Evolutionary conservation across 108 stramenopile genomes (phyloP).

Genomic region (Skeletonema tropicum): DNA sequence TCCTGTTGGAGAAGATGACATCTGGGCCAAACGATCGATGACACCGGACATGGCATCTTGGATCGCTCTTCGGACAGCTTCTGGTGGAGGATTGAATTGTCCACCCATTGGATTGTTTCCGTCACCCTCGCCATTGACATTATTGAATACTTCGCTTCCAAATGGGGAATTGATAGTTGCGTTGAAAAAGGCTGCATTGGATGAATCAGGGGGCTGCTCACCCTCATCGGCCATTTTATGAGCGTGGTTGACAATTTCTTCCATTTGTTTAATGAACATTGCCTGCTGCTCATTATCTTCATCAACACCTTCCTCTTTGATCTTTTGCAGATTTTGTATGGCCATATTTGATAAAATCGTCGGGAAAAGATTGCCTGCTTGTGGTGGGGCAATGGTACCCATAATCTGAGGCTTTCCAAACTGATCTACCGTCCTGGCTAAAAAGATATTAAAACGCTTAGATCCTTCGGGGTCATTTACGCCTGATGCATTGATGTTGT

Average conservation of each 20-base stretch:
- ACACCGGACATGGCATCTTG: constrained; percentile 80
- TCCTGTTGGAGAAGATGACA: constrained; percentile 33
- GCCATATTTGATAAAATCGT: constrained; percentile 84
- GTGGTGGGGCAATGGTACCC: constrained; percentile 88
- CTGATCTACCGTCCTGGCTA: constrained; percentile 72
- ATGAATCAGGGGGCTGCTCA: constrained; percentile 44
- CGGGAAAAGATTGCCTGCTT: constrained; percentile 89
- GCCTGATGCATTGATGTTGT: constrained; percentile 84
- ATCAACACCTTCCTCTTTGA: constrained; percentile 42
- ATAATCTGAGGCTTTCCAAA: constrained; percentile 80
- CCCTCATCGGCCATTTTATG: constrained; percentile 43
- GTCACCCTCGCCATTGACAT: constrained; percentile 16
- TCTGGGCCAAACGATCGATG: constrained; percentile 74
- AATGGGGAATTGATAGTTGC: constrained; percentile 64
- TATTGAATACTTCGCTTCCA: constrained; percentile 45
- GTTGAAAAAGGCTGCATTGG: constrained; percentile 75
- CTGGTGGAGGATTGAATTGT: constrained; percentile 58
- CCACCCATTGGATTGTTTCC: constrained; percentile 10
- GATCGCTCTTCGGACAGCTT: constrained; percentile 73
- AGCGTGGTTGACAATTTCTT: constrained; percentile 42
- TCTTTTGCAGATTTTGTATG: constrained; percentile 58
- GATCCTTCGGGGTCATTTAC: constrained; percentile 90
- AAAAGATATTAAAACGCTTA: constrained; percentile 90
- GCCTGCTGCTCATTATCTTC: constrained; percentile 54
- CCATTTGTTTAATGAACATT: constrained; percentile 52